Base-by-base conservation (phyloP, 2,329 filamentous ascomycete species). In the Xylaria polymorpha region DNA sequence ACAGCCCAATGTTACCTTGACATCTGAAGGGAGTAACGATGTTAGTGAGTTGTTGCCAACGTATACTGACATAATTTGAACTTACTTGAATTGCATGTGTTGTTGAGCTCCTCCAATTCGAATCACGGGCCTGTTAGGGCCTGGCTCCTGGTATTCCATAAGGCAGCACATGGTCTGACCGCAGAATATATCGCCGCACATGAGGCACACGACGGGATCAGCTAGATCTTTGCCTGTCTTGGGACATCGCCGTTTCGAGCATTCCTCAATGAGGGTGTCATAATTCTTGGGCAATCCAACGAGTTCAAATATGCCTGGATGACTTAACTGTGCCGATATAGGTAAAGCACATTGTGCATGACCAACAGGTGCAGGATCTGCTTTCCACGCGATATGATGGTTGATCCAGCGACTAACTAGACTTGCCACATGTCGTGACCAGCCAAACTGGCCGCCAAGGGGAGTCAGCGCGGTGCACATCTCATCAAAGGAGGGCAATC, bases 131-230 rank as follows among this genome's bases (percentile, higher is more conserved):
- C 82, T 83, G 53, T 82, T 79, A 18, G 78, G 79, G 48, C 74
- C 76, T 10, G 75, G 80, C 73, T 83, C 80, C 53, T 80, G 81
- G 66, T 87, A 88, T 68, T 89, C 85, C 74, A 90, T 90, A 77
- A 93, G 89, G 79, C 96, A 99, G 82, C 96, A 99, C 56, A 94
- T 91, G 55, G 92, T 94, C 83, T 99, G 96, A 10, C 92, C 94
- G 81, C 96, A 99, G 81, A 98, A 95, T 48, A 99, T 93, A n/a
- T 94, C 94, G 41, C 96, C 95, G 78, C 96, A 99, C 82, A 98
- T 94, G 46, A 99, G 86, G 77, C 96, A 99, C 44, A 99, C 88
- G 72, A 92, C 93, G 0, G 96, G 94, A 79, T 99, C 97, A 1
- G 91, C 91, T 60, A 99, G 83, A 74, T 98, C 95, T 79, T 96